Conservation (phyloP, 768 basidiomycete genomes). For the Pholiota molesta region DNA sequence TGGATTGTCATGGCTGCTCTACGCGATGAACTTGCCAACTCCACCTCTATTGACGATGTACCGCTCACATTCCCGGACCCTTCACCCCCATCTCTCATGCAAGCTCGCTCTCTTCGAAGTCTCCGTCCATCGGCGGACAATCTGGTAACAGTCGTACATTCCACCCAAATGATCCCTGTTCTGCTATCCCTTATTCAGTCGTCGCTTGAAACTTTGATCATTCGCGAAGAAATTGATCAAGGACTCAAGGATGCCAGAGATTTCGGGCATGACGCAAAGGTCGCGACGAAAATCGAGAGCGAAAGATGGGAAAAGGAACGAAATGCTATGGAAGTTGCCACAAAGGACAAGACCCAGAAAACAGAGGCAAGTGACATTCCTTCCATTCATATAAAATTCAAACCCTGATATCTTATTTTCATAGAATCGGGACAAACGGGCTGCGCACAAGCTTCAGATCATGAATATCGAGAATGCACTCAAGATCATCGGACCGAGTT, state of each 20-base stretch:
- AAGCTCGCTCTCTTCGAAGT: slow-evolving; percentile 51
- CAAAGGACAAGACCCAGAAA: slow-evolving; percentile 25
- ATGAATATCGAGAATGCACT: slow-evolving; percentile 55
- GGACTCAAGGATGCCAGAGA: slow-evolving; percentile 62
- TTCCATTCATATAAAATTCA: background rate
- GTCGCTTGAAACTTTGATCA: slow-evolving; percentile 44
- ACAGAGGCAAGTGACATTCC: slow-evolving; percentile 27
- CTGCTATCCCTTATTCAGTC: slow-evolving; percentile 60
- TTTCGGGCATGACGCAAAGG: slow-evolving; percentile 49
- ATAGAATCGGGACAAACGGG: slow-evolving; percentile 47
- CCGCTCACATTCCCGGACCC: slow-evolving; percentile 58
- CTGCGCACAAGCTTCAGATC: slow-evolving; percentile 52
- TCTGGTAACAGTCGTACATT: slow-evolving; percentile 32
- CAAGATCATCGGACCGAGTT: slow-evolving; percentile 49
- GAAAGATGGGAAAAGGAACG: slow-evolving; percentile 57
- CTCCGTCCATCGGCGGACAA: slow-evolving; percentile 36
- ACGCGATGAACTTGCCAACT: slow-evolving; percentile 34
- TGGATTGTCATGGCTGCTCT: slow-evolving; percentile 59
- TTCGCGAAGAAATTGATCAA: slow-evolving; percentile 65
- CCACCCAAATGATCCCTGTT: slow-evolving; percentile 72
- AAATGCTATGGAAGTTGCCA: slow-evolving; percentile 31
- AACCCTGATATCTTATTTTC: background rate
- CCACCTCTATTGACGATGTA: slow-evolving; percentile 8
- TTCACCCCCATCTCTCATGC: slow-evolving; percentile 49
- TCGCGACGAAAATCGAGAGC: slow-evolving; percentile 56